These are phyloP conservation scores for Kazachstania bromeliacearum DNA, from an alignment of 805 yeast genomes.

Conservation along the genomic window DNA sequence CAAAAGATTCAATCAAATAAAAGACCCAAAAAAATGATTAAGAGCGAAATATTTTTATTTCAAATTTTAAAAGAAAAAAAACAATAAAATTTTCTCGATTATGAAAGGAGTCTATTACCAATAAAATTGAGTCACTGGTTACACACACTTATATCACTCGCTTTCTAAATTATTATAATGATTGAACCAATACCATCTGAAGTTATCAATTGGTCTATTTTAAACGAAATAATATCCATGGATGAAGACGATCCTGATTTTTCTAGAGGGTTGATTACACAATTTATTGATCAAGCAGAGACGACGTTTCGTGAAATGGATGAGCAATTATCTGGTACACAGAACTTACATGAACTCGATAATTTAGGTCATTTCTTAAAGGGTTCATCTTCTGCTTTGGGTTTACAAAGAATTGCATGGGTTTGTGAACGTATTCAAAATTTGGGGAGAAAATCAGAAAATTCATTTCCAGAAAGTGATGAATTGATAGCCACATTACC, in stretches of 20 bases:
- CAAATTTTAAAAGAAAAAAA: neutral
- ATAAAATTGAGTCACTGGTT: no score
- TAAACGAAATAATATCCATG: constrained; percentile 83
- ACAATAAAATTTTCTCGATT: neutral
- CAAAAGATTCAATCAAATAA: constrained; percentile 20
- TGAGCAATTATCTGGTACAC: constrained; percentile 30
- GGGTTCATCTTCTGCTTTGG: constrained; percentile 92
- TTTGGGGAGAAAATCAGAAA: constrained; percentile 46
- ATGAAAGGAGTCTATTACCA: no score
- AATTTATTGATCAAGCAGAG: constrained; percentile 82
- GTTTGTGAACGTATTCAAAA: constrained; percentile 93
- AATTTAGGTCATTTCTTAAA: constrained; percentile 85
- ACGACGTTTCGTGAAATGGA: constrained; percentile 71
- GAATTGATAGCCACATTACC: constrained; percentile 9
- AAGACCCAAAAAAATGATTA: neutral
- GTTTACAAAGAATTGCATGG: constrained; percentile 68
- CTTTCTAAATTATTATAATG: constrained; percentile 3
- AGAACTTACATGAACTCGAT: constrained; percentile 49
- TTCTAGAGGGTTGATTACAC: constrained; percentile 63
- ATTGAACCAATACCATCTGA: constrained; percentile 35
- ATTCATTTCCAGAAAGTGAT: constrained; percentile 11
- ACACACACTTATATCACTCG: neutral
- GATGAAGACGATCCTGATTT: constrained; percentile 95
- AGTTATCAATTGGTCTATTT: constrained; percentile 78
- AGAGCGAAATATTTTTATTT: neutral